These are phyloP conservation scores for Pyrenochaeta sp. DNA, from an alignment of 2,329 filamentous ascomycete genomes.

Conservation along the genomic window DNA sequence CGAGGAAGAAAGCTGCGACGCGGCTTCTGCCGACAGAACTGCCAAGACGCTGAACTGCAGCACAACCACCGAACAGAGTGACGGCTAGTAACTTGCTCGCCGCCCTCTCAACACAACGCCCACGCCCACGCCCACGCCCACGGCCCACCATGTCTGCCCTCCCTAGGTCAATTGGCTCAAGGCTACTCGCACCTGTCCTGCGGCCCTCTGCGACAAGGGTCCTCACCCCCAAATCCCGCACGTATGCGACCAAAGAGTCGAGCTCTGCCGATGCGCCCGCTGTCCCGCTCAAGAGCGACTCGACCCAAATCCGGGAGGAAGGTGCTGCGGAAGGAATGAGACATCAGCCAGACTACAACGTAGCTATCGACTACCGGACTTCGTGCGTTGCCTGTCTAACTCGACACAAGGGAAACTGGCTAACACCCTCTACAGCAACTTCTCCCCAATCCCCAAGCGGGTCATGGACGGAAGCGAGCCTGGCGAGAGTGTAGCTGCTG, in stretches of 20 bases:
- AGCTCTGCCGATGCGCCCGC: slow-evolving; percentile 49
- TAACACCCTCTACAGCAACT: slow-evolving; percentile 67
- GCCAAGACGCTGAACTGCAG: slow-evolving; percentile 22
- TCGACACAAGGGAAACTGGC: slow-evolving; percentile 11
- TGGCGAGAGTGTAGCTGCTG: slow-evolving; percentile 76
- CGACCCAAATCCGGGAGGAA: slow-evolving; percentile 62
- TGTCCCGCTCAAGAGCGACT: slow-evolving; percentile 47
- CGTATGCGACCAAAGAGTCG: slow-evolving; percentile 45
- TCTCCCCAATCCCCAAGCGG: slow-evolving; percentile 87
- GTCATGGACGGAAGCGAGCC: slow-evolving; percentile 92
- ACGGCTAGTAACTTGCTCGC: background rate
- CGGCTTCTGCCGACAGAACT: slow-evolving; percentile 35
- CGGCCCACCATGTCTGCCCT: slow-evolving; percentile 50
- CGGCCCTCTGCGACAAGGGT: slow-evolving; percentile 36
- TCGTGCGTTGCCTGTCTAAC: slow-evolving; percentile 69
- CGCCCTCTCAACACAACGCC: slow-evolving; percentile 6
- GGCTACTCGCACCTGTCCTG: slow-evolving; percentile 48
- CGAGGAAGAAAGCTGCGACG: slow-evolving; percentile 39
- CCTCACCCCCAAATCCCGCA: slow-evolving; percentile 38
- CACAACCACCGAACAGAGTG: slow-evolving; percentile 31
- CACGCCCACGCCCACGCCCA: slow-evolving; percentile 23
- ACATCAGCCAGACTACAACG: slow-evolving; percentile 83
- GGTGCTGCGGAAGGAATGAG: slow-evolving; percentile 60
- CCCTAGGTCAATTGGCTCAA: slow-evolving; percentile 51
- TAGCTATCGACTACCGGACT: slow-evolving; percentile 84